Conservation (phyloP, 2,329 filamentous ascomycete genomes). For the Calonectria multiphialidica region DNA sequence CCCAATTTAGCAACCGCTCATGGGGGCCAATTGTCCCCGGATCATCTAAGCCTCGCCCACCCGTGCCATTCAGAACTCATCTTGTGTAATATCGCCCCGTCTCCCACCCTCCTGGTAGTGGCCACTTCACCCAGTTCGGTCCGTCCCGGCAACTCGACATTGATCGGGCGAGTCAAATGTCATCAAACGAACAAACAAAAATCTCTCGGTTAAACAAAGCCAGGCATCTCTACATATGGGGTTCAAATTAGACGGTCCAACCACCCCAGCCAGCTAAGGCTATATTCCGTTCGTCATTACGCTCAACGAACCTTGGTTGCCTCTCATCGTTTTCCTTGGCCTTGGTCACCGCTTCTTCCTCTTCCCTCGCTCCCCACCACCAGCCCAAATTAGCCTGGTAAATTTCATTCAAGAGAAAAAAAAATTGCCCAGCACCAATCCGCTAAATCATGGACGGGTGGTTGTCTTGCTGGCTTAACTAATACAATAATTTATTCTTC, state of each 20-base stretch:
- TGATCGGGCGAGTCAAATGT: slow-evolving; percentile 9
- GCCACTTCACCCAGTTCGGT: background rate
- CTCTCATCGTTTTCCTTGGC: slow-evolving; percentile 2
- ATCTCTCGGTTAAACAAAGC: slow-evolving; percentile 5
- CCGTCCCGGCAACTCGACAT: slow-evolving; percentile 2
- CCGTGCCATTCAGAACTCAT: background rate
- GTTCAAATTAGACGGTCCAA: background rate
- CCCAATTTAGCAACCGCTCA: slow-evolving; percentile 19
- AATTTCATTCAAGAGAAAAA: background rate
- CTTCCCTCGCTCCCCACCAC: background rate
- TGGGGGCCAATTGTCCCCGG: slow-evolving; percentile 17
- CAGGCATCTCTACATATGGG: background rate
- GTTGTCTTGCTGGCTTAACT: background rate
- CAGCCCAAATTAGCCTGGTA: background rate
- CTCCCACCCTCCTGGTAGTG: background rate
- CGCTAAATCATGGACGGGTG: background rate
- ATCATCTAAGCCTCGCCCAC: slow-evolving; percentile 8
- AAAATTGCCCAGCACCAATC: background rate
- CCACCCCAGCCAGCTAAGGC: background rate
- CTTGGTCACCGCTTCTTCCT: slow-evolving; percentile 21
- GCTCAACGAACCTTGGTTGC: background rate
- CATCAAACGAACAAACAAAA: background rate
- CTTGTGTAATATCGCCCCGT: background rate
- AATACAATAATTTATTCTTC: background rate
- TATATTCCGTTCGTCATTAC: background rate